Evolutionary conservation across 768 basidiomycete species (phyloP).

Genomic region (Lactifluus subvellereus): DNA sequence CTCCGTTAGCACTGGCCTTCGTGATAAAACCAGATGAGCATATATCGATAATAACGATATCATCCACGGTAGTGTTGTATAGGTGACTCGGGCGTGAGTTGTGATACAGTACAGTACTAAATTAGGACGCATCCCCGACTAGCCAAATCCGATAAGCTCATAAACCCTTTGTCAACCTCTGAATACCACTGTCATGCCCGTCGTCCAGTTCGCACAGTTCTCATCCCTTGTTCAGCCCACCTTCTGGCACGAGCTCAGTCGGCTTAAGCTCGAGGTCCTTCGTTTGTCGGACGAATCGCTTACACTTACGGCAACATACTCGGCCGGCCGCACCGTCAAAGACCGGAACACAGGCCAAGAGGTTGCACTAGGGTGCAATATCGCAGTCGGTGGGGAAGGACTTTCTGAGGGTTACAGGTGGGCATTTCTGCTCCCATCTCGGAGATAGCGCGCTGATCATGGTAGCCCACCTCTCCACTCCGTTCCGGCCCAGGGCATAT

Average conservation of each 20-base stretch:
- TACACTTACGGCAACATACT: slow-evolving; percentile 59
- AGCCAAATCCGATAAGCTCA: background rate
- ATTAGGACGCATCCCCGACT: background rate
- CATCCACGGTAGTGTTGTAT: too few relatives aligned
- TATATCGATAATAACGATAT: too few relatives aligned
- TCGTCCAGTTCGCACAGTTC: slow-evolving; percentile 88
- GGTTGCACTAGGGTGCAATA: slow-evolving; percentile 63
- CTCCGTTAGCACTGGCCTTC: too few relatives aligned
- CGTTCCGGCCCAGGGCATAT: slow-evolving; percentile 50
- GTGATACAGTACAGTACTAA: background rate
- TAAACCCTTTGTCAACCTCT: background rate
- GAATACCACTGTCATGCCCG: slow-evolving; percentile 38
- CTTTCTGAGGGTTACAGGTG: slow-evolving; percentile 46
- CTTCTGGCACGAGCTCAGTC: slow-evolving; percentile 89
- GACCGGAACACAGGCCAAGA: slow-evolving; percentile 75
- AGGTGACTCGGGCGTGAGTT: too few relatives aligned
- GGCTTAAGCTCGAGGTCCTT: slow-evolving; percentile 86
- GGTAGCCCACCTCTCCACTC: slow-evolving; percentile 44
- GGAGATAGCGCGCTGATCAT: background rate
- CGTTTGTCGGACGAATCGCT: slow-evolving; percentile 71
- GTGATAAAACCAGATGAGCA: too few relatives aligned
- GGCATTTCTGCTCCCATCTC: slow-evolving; percentile 28
- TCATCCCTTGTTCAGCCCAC: slow-evolving; percentile 81
- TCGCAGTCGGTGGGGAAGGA: slow-evolving; percentile 59
- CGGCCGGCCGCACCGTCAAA: slow-evolving; percentile 60